A percentile compares a stretch with the other conserved stretches of the same genome.
Conservation (phyloP, 768 basidiomycete genomes). For the Pleurotus djamor region DNA sequence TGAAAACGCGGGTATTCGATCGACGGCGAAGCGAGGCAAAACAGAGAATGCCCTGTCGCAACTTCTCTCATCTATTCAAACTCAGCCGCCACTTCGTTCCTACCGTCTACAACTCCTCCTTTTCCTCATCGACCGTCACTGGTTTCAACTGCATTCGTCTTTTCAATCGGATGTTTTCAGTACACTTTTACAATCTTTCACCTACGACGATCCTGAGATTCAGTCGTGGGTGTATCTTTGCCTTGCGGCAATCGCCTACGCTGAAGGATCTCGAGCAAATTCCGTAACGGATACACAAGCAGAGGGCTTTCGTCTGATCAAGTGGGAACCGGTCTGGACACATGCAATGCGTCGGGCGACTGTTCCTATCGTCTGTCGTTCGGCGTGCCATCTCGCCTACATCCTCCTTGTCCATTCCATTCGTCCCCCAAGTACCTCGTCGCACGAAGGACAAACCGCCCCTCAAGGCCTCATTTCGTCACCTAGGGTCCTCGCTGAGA, state of each 20-base stretch:
- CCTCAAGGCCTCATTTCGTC: constrained; percentile 33
- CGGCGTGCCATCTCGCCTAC: constrained; percentile 72
- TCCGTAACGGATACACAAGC: neutral
- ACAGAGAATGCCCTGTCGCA: constrained; percentile 57
- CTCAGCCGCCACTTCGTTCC: constrained; percentile 26
- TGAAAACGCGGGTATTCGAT: constrained; percentile 45
- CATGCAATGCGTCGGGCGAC: constrained; percentile 75
- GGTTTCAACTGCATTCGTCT: constrained; percentile 56
- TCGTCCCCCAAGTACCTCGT: constrained; percentile 18
- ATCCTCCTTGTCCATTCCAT: constrained; percentile 44
- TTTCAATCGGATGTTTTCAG: constrained; percentile 57
- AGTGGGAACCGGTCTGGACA: constrained; percentile 85
- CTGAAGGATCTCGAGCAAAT: constrained; percentile 28
- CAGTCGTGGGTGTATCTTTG: constrained; percentile 89
- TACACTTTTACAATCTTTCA: constrained; percentile 57
- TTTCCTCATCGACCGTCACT: constrained; percentile 83
- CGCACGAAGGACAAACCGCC: neutral
- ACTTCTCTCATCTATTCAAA: constrained; percentile 50
- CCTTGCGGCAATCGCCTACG: constrained; percentile 67
- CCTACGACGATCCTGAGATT: constrained; percentile 57
- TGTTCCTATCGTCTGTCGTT: constrained; percentile 67
- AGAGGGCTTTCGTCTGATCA: constrained; percentile 15
- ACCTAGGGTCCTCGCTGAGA: constrained; percentile 63
- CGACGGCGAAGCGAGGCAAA: constrained; percentile 48
- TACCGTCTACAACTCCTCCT: constrained; percentile 75